phyloP scores from a whole-genome alignment of 768 basidiomycete genomes.

The Lentinus tigrinus region DNA sequence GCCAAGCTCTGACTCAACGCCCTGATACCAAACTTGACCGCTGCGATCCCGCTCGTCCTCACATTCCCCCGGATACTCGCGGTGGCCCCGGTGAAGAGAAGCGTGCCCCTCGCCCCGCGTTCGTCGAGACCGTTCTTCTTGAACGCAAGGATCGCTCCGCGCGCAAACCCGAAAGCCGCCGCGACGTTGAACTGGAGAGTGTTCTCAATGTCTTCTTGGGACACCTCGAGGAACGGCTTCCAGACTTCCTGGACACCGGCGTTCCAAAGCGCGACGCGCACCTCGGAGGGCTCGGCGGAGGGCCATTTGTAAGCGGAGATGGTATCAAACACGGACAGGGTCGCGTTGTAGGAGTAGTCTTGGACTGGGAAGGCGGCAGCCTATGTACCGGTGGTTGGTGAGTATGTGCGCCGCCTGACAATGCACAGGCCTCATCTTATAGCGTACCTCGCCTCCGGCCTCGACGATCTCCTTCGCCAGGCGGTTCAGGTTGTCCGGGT shows the following conservation, averaged over 20 bases:
- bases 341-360: conserved; percentile 30
- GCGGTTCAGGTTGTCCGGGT: conserved; percentile 30
- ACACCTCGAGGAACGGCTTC: conserved; percentile 38
- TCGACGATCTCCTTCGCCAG: conserved; percentile 31
- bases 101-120: conserved; percentile 35
- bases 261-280: conserved; percentile 42
- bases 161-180: conserved; percentile 38
- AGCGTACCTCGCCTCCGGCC: conserved; percentile 32
- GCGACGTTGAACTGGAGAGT: conserved; percentile 32
- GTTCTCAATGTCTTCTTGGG: conserved; percentile 32
- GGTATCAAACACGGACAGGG: conserved; percentile 30
- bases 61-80: conserved; percentile 38
- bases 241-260: conserved; percentile 28
- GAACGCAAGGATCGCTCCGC: conserved; percentile 33
- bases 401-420: no score
- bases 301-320: conserved; percentile 32
- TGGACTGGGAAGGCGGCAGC: conserved; percentile 37
- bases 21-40: conserved; percentile 37
- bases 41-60: conserved; percentile 36
- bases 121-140: conserved; percentile 29
- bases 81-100: conserved; percentile 44
- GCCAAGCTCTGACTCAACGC: conserved; percentile 39
- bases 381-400: conserved; percentile 20
- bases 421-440: no score
- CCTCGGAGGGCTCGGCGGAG: conserved; percentile 20